phyloP scores from a whole-genome alignment of 176 grass and related monocot genomes.

The Pontederia crassipes region DNA sequence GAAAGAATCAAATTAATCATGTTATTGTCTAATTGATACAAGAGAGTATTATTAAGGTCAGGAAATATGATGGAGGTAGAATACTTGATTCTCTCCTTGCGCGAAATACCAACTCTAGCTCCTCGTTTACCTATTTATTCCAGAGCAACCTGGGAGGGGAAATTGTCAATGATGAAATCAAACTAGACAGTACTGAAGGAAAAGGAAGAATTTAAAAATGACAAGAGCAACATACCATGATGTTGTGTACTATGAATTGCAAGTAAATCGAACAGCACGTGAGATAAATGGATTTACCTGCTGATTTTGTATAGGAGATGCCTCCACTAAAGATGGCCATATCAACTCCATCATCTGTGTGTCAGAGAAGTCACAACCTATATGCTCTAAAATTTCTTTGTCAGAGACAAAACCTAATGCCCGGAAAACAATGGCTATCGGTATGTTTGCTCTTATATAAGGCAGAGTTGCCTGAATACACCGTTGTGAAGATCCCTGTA shows the following conservation, averaged over 20 bases:
- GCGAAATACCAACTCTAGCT: constrained; percentile 82
- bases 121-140: constrained; percentile 99
- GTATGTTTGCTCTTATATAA: constrained; percentile 91
- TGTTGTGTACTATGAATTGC: background rate
- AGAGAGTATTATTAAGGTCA: constrained; percentile 1
- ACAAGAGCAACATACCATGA: background rate
- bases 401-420: constrained; percentile 98
- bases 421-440: constrained; percentile 93
- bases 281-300: constrained; percentile 44
- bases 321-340: constrained; percentile 85
- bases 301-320: constrained; percentile 98
- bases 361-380: constrained; percentile 94
- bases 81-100: constrained; percentile 97
- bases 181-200: background rate
- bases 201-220: background rate
- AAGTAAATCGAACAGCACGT: background rate
- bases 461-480: constrained; percentile 97
- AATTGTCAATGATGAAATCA: background rate
- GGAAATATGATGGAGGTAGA: background rate
- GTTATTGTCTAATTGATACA: too few relatives aligned
- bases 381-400: constrained; percentile 98
- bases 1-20: background rate
- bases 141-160: constrained; percentile 57
- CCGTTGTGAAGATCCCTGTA: constrained; percentile 89
- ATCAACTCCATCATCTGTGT: constrained; percentile 99